Evolutionary conservation across 768 basidiomycete species (phyloP), one percentile per base, ranked within the genome.

Genomic region (Russula lepida): DNA sequence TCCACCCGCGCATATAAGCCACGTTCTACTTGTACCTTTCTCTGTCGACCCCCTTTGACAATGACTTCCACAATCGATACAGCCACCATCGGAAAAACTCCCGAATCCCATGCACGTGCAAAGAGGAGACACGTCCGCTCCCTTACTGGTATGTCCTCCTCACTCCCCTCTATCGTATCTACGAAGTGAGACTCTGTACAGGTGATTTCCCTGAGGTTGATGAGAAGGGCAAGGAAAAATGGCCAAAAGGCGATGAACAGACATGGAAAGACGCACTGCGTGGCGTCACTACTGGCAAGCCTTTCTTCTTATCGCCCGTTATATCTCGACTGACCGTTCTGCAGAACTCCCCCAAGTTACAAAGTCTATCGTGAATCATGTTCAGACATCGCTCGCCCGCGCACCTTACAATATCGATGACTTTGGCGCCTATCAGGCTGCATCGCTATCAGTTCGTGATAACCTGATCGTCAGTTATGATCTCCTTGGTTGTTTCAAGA

Each of bases 351-450:
- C 74, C 21, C 75, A 77, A 13, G 83, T 92, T 71, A 85, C 87
- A 9, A 84, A 80, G 69, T 87, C 86, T 28, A 78, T 93, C 67
- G 87, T 92, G 47, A 82, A 82, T 68, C 90, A 92, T 69, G 88
- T 91, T 25, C 89, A 92, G 69, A 90, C 94, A 0, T 89, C 92
- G 17, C 79, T 99, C 51, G 92, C 92, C 6, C 85, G 94, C 50
- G 92, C 94, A 71, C 82, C 93, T 2, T 91, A 89, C 78, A 98
- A 92, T 71, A 78, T 95, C 54, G 88, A 90, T 71, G 75, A 88
- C 71, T 74, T 92, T 37, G 90, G 92, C 49, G 90, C 92, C 41
- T 98, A 97, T 76, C 92, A 95, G 72, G 94, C 94, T 4, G 82
- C 90, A 17, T 93, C 95, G 4, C 74, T 95, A 37, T 86, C 91